Conservation (phyloP, 192 early-diverging fungal species). For the Podila minutissima region DNA sequence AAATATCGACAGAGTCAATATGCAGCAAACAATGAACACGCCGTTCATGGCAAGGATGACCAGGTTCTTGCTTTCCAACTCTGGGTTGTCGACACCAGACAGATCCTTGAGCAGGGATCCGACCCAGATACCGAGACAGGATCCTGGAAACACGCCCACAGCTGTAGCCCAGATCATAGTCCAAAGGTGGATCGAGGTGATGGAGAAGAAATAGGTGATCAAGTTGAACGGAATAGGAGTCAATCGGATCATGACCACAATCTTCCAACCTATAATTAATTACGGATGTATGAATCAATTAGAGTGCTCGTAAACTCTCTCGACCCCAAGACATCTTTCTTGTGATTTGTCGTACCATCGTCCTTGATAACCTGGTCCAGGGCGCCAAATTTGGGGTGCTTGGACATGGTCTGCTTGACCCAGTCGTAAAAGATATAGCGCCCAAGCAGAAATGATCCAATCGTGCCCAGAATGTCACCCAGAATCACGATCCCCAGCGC, state of each 20-base stretch:
- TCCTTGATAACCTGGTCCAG: conserved; percentile 55
- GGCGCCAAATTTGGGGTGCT: conserved; percentile 47
- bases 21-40: conserved; percentile 46
- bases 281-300: background rate
- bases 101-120: conserved; percentile 54
- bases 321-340: no score
- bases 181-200: conserved; percentile 50
- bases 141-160: conserved; percentile 55
- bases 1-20: conserved; percentile 52
- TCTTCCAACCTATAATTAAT: conserved; percentile 53
- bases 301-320: background rate
- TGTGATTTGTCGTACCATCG: conserved; percentile 38
- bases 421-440: conserved; percentile 58
- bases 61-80: conserved; percentile 48
- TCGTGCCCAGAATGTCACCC: conserved; percentile 46
- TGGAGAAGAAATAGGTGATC: conserved; percentile 58
- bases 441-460: conserved; percentile 53
- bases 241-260: conserved; percentile 59
- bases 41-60: conserved; percentile 56
- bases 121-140: conserved; percentile 58
- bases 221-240: conserved; percentile 56
- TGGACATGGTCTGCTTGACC: conserved; percentile 51
- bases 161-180: conserved; percentile 54
- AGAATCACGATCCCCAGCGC: conserved; percentile 39
- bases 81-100: conserved; percentile 52